Conservation (phyloP, 371 early-diverging fungal genomes). For the Racocetra persica region DNA sequence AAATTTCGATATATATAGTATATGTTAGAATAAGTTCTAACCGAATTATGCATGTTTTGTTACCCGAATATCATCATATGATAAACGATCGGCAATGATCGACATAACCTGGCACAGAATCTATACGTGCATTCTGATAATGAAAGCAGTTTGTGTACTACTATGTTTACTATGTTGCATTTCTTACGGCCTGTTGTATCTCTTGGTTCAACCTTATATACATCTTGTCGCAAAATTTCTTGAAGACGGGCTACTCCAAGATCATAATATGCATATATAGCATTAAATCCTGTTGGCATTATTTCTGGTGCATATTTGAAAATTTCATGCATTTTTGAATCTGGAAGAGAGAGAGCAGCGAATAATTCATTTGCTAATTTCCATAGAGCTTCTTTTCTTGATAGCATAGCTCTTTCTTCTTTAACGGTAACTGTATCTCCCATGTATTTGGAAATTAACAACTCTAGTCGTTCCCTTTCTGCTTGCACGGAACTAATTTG, state of each 20-base stretch:
- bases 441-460: not conserved
- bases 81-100: too few relatives aligned
- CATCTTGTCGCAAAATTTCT: not conserved
- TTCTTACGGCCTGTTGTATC: not conserved
- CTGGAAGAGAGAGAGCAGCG: not conserved
- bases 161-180: not conserved
- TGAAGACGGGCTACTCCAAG: not conserved
- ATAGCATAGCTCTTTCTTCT: not conserved
- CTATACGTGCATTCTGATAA: too few relatives aligned
- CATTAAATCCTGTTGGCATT: not conserved
- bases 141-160: too few relatives aligned
- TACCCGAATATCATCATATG: too few relatives aligned
- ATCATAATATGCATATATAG: constrained; percentile 2
- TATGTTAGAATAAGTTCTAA: too few relatives aligned
- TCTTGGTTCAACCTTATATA: constrained; percentile 1
- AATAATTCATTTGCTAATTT: not conserved
- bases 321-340: constrained; percentile 6
- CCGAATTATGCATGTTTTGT: too few relatives aligned
- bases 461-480: not conserved
- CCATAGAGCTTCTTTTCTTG: not conserved
- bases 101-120: too few relatives aligned
- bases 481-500: constrained; percentile 2
- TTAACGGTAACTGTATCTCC: not conserved
- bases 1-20: too few relatives aligned
- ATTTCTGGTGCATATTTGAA: not conserved